These are phyloP conservation scores for Aspergillus ostianus DNA, from an alignment of 495 filamentous ascomycete species.

Conservation along the genomic window DNA sequence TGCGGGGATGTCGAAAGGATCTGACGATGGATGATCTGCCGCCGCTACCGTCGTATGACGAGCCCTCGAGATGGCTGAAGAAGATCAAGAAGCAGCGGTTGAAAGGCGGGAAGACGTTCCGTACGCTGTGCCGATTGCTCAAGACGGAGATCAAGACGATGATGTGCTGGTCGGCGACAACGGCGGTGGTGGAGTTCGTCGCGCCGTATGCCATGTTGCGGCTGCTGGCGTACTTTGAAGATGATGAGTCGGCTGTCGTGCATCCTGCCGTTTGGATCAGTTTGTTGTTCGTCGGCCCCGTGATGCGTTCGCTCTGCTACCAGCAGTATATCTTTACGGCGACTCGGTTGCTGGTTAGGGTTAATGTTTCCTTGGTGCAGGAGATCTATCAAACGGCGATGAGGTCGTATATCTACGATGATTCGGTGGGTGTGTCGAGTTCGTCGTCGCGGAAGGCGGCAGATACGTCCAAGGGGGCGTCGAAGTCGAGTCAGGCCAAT, in stretches of 20 bases:
- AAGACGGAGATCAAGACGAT: conserved; percentile 37
- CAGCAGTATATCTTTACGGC: conserved; percentile 51
- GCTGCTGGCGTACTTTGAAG: conserved; percentile 34
- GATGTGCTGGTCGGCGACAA: conserved; percentile 31
- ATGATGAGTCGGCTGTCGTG: conserved; percentile 29
- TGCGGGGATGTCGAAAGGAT: conserved; percentile 39
- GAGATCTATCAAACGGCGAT: conserved; percentile 52
- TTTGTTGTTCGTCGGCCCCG: conserved; percentile 43
- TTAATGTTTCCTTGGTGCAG: conserved; percentile 47
- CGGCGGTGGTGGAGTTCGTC: conserved; percentile 38
- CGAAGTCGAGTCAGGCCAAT: conserved; percentile 41
- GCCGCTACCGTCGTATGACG: conserved; percentile 49
- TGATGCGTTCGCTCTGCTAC: conserved; percentile 38
- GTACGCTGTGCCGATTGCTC: conserved; percentile 38
- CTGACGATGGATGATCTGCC: conserved; percentile 47
- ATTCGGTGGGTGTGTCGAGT: conserved; percentile 13
- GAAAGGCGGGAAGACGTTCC: conserved; percentile 38
- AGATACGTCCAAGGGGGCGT: conserved; percentile 22
- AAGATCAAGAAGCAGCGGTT: conserved; percentile 37
- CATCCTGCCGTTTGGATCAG: conserved; percentile 45
- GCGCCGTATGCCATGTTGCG: conserved; percentile 46
- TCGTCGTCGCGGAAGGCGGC: conserved; percentile 6
- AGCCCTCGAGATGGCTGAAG: conserved; percentile 39
- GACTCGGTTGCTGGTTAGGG: conserved; percentile 44
- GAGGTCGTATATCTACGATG: conserved; percentile 33